A percentile compares a stretch with the other conserved stretches of the same genome.
phyloP scores from a whole-genome alignment of 257 asterid species.

The Nicotiana attenuata region DNA sequence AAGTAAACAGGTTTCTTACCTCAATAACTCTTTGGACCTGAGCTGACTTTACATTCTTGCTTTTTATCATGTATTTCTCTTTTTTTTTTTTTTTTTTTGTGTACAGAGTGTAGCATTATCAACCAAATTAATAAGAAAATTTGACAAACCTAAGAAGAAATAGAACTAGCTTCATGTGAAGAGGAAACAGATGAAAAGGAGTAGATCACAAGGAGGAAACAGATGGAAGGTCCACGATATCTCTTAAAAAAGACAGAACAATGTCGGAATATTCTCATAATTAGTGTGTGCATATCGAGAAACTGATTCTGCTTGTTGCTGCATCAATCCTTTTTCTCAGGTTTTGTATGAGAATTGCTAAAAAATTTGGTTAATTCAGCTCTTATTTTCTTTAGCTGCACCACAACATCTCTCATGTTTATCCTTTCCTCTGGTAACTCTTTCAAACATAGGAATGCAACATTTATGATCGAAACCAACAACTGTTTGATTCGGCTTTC shows the following conservation, averaged over 20 bases:
- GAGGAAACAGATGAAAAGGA: background rate
- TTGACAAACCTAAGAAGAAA: background rate
- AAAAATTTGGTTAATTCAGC: slow-evolving; percentile 11
- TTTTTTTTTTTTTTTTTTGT: no score
- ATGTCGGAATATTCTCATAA: no score
- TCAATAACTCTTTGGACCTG: no score
- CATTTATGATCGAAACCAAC: slow-evolving; percentile 10
- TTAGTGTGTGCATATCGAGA: background rate
- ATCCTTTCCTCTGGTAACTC: slow-evolving; percentile 30
- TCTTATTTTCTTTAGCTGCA: slow-evolving; percentile 27
- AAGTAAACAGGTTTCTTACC: no score
- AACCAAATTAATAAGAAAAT: background rate
- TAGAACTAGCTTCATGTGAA: background rate
- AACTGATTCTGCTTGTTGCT: background rate
- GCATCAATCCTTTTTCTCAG: background rate
- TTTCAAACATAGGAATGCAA: slow-evolving; percentile 30
- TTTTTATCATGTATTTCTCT: no score
- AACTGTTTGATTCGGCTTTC: background rate
- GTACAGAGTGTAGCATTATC: background rate
- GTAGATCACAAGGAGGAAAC: background rate
- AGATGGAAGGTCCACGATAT: background rate
- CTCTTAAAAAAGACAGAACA: background rate
- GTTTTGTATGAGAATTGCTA: background rate
- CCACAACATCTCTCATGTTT: slow-evolving; percentile 18
- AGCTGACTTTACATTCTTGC: no score